Base-by-base conservation (phyloP, 352 stramenopile species). In the Phytophthora citrophthora region DNA sequence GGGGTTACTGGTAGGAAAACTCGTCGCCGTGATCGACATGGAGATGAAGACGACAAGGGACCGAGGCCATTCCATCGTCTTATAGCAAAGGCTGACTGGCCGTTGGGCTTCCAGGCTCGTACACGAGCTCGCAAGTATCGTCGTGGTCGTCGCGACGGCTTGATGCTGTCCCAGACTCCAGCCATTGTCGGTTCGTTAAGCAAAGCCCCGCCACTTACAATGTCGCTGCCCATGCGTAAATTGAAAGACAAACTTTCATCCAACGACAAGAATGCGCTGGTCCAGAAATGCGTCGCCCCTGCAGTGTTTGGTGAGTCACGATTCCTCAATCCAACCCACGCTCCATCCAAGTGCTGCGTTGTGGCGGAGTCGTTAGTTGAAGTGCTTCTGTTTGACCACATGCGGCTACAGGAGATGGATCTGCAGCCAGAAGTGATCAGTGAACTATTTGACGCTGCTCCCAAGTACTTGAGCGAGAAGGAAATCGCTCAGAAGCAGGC, bases 371-470 rank as follows among this genome's bases (percentile, higher is more conserved):
- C 79, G 26, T 74, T 92, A 16, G 81, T 90, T 18, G 83, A 92
- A 56, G 80, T 90, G 49, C 64, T 92, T 20, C 57, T 90, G 2
- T 88, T 92, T 38, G 76, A 90, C 36, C 81, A 92, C 44, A 74
- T 84, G 66, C 79, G 79, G 12, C 65, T 92, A n/a, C 83, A 92
- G 54, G 83, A 92, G 52, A 92, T 92, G 81, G 79, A 88, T 56
- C 53, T 92, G 0, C 54, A 75, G 44, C 52, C 78, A 0, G 79
- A 92, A n/a, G 72, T 88, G 12, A 54, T 90, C 48, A 71, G 72
- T 13, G 77, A 89, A 45, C 75, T 92, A 23, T 67, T 86, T 15
- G 68, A 77, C 23, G 55, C 68, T 31, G 78, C 69, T 3, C 78
- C 83, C 0, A 84, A 90, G 52, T 90, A 86, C 32, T 57, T 88